These are phyloP conservation scores for Xylariaceae sp. DNA, from an alignment of 2,329 filamentous ascomycete genomes.

Conservation along the genomic window DNA sequence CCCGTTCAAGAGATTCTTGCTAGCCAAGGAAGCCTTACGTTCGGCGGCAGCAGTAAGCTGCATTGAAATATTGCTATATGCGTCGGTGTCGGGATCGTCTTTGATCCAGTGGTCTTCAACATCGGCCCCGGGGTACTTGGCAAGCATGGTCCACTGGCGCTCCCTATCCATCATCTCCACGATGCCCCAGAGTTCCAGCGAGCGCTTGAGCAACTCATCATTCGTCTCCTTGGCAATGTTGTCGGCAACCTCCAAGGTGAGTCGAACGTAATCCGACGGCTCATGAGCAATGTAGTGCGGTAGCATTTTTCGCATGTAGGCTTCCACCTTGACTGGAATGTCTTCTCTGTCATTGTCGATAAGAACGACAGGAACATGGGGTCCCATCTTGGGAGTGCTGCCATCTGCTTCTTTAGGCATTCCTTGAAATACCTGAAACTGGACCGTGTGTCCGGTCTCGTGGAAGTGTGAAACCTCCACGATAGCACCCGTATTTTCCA, in stretches of 20 bases:
- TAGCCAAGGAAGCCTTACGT: conserved; percentile 56
- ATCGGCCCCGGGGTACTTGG: conserved; percentile 40
- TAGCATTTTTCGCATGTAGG: conserved; percentile 55
- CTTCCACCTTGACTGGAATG: conserved; percentile 53
- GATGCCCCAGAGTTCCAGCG: conserved; percentile 59
- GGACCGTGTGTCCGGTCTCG: conserved; percentile 41
- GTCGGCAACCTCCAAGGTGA: conserved; percentile 49
- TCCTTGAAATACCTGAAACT: conserved; percentile 40
- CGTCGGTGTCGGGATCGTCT: conserved; percentile 50
- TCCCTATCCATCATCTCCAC: conserved; percentile 62
- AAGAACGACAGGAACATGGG: conserved; percentile 40
- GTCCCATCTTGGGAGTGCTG: conserved; percentile 29
- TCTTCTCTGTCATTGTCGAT: conserved; percentile 59
- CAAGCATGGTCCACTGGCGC: conserved; percentile 54
- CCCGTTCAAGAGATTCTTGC: conserved; percentile 52
- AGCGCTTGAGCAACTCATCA: conserved; percentile 51
- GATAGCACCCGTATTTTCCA: conserved; percentile 44
- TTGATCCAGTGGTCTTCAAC: conserved; percentile 44
- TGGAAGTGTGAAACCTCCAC: conserved; percentile 59
- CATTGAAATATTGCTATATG: conserved; percentile 57
- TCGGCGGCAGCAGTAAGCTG: conserved; percentile 62
- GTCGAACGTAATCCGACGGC: conserved; percentile 54
- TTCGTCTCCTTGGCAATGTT: conserved; percentile 43
- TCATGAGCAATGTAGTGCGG: conserved; percentile 55
- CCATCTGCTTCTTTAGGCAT: conserved; percentile 33